Base-by-base conservation (phyloP, 352 stramenopile genomes). In the Pythium grandisporangium region DNA sequence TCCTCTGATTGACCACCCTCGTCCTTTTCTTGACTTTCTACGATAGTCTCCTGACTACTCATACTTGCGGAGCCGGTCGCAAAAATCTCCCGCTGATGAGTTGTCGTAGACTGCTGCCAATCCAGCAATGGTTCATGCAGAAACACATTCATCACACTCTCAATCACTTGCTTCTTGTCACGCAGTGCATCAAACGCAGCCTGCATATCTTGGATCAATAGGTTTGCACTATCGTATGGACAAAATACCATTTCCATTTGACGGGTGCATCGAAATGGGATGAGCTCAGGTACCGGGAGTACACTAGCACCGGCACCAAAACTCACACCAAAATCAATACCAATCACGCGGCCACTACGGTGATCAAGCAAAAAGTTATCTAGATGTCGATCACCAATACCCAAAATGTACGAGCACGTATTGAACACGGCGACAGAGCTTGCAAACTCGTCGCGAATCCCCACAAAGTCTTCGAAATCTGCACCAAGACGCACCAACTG, bases 321-420 rank as follows among this genome's bases (percentile, higher is more conserved):
- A 48, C 85, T 94, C 42, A 93, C 79, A 12, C 87, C 87, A 53
- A 96, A 96, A 48, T 96, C 87, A 26, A 96, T 96, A 29, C 80
- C 82, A 37, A 96, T 83, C 22, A 96, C 63, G 17, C 59, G 58
- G 1, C 79, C 84, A n/a, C 57, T 79, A 6, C 44, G 46, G 29
- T 80, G 55, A 45, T 95, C 79, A 1, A 96, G 62, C 7, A 96
- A 48, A 42, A 96, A 95, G 43, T 96, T 96, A 43, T 96, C 87
- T 37, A 96, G 38, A 37, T 96, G 87, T 6, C 87, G 72, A 61
- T 96, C 87, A 12, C 87, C 87, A 37, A 96, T 96, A 17, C 87
- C 87, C 3, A 96, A 37, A 13, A 96, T 58, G 58, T 96, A 96
- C 7, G 75, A 82, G 35, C 70, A 94, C 11, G 85, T 69, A 49